Evolutionary conservation across 2,329 filamentous ascomycete genomes (phyloP).

Genomic region (Penicillium freii): DNA sequence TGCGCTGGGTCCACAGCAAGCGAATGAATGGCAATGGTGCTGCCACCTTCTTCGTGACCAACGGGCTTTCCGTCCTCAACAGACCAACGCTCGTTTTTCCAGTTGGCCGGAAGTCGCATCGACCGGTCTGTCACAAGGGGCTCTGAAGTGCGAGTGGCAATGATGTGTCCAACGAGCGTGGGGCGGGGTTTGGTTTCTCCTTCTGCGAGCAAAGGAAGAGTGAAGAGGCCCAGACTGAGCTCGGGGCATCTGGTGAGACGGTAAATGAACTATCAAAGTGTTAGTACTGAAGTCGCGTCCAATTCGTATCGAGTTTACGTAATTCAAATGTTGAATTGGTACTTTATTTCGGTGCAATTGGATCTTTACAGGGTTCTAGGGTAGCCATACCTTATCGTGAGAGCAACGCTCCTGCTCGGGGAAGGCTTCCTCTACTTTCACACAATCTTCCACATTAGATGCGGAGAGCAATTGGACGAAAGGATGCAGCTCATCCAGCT

Average conservation of each 20-base stretch:
- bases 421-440: constrained; percentile 59
- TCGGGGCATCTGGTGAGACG: constrained; percentile 72
- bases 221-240: constrained; percentile 77
- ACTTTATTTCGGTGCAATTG: not conserved
- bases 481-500: constrained; percentile 63
- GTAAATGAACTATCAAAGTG: constrained; percentile 63
- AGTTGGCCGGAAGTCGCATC: constrained; percentile 71
- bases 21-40: constrained; percentile 78
- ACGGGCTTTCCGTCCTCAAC: constrained; percentile 45
- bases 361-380: not conserved
- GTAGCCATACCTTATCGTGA: constrained; percentile 57
- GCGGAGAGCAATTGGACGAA: constrained; percentile 70
- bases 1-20: constrained; percentile 74
- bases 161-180: constrained; percentile 71
- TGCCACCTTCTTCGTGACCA: constrained; percentile 71
- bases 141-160: constrained; percentile 68
- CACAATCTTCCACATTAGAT: constrained; percentile 53
- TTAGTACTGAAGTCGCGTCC: constrained; percentile 11
- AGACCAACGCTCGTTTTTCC: constrained; percentile 51
- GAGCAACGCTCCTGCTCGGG: constrained; percentile 57
- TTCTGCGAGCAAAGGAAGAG: constrained; percentile 53
- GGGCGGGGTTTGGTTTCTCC: constrained; percentile 59
- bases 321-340: not conserved
- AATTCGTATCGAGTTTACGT: not conserved
- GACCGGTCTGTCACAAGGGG: constrained; percentile 67